These are phyloP conservation scores for Verticillium zaregamsianum DNA, from an alignment of 2,329 filamentous ascomycete species.

Conservation along the genomic window DNA sequence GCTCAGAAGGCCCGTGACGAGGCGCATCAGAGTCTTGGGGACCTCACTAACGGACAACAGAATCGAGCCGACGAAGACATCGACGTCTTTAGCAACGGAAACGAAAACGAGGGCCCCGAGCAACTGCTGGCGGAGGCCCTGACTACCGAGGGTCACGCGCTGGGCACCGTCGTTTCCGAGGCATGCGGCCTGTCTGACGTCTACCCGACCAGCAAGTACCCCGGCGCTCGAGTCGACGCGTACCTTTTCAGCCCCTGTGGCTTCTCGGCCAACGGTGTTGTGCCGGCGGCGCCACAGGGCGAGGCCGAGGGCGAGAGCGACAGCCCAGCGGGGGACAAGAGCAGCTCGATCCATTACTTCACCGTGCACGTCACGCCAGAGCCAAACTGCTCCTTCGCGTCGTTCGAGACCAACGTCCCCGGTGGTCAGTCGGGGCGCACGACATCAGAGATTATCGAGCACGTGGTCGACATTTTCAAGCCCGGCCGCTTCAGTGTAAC, in stretches of 20 bases:
- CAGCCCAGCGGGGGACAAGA: conserved; percentile 26
- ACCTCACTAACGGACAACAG: conserved; percentile 42
- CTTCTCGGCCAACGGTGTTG: conserved; percentile 94
- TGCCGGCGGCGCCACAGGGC: conserved; percentile 68
- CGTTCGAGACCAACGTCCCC: conserved; percentile 97
- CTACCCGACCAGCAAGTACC: conserved; percentile 82
- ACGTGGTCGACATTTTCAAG: conserved; percentile 93
- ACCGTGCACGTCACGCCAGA: conserved; percentile 98
- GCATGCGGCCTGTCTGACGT: conserved; percentile 83
- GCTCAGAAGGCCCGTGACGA: conserved; percentile 59
- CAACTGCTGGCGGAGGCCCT: conserved; percentile 66
- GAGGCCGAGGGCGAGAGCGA: conserved; percentile 25
- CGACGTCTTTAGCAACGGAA: conserved; percentile 76
- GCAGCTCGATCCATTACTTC: conserved; percentile 78
- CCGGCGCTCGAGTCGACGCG: conserved; percentile 88
- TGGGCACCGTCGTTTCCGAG: conserved; percentile 90
- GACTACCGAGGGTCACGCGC: conserved; percentile 87
- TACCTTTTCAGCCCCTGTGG: conserved; percentile 96
- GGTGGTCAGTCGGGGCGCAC: conserved; percentile 82
- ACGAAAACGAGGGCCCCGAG: conserved; percentile 42
- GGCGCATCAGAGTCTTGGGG: conserved; percentile 55
- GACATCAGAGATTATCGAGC: conserved; percentile 85
- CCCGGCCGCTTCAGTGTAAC: conserved; percentile 98
- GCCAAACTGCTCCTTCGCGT: conserved; percentile 94
- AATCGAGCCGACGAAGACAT: conserved; percentile 53